Conservation (phyloP, 768 basidiomycete species). For the Russula dissimulans region DNA sequence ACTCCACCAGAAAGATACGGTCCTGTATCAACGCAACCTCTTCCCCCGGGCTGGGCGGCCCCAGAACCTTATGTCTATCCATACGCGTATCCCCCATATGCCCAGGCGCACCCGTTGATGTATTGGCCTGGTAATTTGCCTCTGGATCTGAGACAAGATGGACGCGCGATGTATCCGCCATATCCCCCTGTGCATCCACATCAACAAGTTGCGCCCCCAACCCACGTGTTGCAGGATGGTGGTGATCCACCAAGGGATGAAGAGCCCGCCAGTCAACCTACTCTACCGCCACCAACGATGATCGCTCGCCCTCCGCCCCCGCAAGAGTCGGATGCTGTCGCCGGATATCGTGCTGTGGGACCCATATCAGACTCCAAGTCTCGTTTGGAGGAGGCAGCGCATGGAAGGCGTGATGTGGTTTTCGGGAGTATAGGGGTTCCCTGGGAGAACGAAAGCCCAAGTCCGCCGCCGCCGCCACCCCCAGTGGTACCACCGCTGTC, state of each 20-base stretch:
- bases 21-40: conserved; percentile 8
- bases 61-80: conserved; percentile 26
- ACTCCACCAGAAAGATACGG: conserved; percentile 13
- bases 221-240: not conserved
- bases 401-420: conserved; percentile 12
- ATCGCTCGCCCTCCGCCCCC: conserved; percentile 28
- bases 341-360: conserved; percentile 28
- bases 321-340: conserved; percentile 28
- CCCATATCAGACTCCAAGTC: conserved; percentile 9
- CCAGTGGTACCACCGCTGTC: conserved; percentile 1
- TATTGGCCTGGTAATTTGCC: conserved; percentile 29
- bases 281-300: conserved; percentile 27
- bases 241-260: not conserved
- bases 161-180: conserved; percentile 1
- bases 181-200: conserved; percentile 14
- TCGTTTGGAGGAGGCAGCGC: not conserved
- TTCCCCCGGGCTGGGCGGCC: conserved; percentile 18
- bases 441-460: conserved; percentile 20
- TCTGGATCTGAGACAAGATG: conserved; percentile 9
- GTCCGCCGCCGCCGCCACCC: conserved; percentile 16
- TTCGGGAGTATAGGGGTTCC: conserved; percentile 18
- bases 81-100: conserved; percentile 22
- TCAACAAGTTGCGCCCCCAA: not conserved
- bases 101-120: conserved; percentile 27
- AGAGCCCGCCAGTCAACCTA: conserved; percentile 6